Evolutionary conservation across 2,329 filamentous ascomycete genomes (phyloP).

Genomic region (Eurotiales sp.): DNA sequence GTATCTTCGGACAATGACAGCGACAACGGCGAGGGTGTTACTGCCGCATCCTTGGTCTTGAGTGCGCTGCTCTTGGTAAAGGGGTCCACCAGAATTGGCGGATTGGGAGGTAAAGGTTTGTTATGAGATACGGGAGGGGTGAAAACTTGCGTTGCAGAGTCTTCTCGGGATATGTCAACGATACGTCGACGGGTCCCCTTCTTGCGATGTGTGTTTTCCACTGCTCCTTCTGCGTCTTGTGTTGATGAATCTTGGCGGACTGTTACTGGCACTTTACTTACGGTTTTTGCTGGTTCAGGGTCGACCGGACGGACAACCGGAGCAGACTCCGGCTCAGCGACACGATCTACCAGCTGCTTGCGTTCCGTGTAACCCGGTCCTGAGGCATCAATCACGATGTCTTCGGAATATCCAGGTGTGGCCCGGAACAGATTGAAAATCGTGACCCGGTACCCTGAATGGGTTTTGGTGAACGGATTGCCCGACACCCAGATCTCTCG

Average conservation of each 20-base stretch:
- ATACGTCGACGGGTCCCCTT: slow-evolving; percentile 56
- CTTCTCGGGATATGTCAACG: slow-evolving; percentile 53
- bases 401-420: slow-evolving; percentile 83
- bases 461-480: slow-evolving; percentile 86
- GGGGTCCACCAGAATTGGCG: slow-evolving; percentile 7
- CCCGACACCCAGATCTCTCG: slow-evolving; percentile 88
- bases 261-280: slow-evolving; percentile 49
- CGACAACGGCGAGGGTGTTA: neutral
- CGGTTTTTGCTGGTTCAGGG: slow-evolving; percentile 61
- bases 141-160: slow-evolving; percentile 26
- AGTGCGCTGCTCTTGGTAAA: slow-evolving; percentile 1
- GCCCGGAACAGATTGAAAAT: slow-evolving; percentile 96
- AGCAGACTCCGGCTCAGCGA: slow-evolving; percentile 68
- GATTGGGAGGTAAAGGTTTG: slow-evolving; percentile 9
- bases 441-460: slow-evolving; percentile 76
- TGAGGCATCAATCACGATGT: slow-evolving; percentile 81
- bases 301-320: slow-evolving; percentile 71
- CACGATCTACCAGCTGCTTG: slow-evolving; percentile 78
- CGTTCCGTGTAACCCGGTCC: slow-evolving; percentile 82
- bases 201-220: slow-evolving; percentile 37
- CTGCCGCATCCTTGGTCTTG: neutral
- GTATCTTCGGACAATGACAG: slow-evolving; percentile 1
- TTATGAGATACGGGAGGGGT: slow-evolving; percentile 19
- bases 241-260: slow-evolving; percentile 15
- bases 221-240: slow-evolving; percentile 16